phyloP scores from a whole-genome alignment of 768 basidiomycete species.

The Hypholoma fasciculare region DNA sequence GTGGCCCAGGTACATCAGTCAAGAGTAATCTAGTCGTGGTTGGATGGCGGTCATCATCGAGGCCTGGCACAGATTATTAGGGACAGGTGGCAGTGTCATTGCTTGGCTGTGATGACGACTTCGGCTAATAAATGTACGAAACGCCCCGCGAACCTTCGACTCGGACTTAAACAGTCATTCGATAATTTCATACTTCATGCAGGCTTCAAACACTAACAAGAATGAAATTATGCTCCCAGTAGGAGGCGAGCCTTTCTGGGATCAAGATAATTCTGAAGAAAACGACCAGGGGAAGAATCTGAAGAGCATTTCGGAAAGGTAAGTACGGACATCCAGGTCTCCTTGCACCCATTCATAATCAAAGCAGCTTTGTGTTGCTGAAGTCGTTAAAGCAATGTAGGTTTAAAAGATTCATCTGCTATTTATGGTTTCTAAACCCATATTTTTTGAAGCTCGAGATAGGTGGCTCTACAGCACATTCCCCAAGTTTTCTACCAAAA shows the following conservation, averaged over 20 bases:
- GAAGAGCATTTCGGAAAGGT: conserved; percentile 63
- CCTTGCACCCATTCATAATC: background rate
- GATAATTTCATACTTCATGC: background rate
- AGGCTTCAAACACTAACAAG: conserved; percentile 7
- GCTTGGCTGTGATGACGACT: conserved; percentile 1
- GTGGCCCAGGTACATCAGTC: background rate
- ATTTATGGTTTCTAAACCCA: background rate
- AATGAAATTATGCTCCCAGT: conserved; percentile 45
- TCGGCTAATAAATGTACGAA: background rate
- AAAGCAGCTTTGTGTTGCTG: conserved; percentile 56
- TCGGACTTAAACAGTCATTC: too few species aligned
- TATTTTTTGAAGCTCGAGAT: conserved; percentile 54
- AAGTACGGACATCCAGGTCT: background rate
- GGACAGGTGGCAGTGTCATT: background rate
- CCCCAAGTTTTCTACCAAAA: conserved; percentile 69
- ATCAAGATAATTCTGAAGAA: conserved; percentile 42
- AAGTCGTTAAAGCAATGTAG: conserved; percentile 72
- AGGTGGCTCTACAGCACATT: conserved; percentile 70
- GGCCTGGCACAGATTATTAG: background rate
- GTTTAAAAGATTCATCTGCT: conserved; percentile 23
- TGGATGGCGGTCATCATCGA: background rate
- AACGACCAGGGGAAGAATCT: conserved; percentile 36
- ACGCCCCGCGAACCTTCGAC: too few species aligned
- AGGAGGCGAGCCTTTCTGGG: conserved; percentile 61
- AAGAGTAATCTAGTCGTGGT: background rate